Conservation (phyloP, 192 early-diverging fungal species). For the Umbelopsis sp. region DNA sequence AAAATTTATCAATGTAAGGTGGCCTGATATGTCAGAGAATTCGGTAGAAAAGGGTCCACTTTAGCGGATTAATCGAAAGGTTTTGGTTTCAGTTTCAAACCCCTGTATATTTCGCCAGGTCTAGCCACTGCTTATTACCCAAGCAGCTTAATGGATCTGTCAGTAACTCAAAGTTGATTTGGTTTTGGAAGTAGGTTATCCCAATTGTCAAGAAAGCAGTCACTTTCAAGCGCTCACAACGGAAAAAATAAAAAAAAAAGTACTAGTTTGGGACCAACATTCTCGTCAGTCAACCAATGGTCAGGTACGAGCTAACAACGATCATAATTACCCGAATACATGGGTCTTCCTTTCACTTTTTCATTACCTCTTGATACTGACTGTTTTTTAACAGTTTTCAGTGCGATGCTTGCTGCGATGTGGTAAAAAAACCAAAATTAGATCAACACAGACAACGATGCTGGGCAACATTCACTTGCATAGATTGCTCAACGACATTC, state of each 20-base stretch:
- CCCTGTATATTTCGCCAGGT: too few relatives aligned
- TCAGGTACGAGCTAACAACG: background rate
- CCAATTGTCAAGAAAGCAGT: background rate
- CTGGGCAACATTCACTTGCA: slow-evolving; percentile 84
- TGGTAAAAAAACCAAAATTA: slow-evolving; percentile 94
- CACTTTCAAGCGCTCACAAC: background rate
- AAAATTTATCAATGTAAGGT: too few relatives aligned
- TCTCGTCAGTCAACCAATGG: background rate
- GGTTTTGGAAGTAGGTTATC: background rate
- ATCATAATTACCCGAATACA: too few relatives aligned
- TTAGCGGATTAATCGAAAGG: too few relatives aligned
- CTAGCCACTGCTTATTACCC: too few relatives aligned
- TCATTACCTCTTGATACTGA: background rate
- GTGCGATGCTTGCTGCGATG: slow-evolving; percentile 77
- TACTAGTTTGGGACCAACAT: background rate
- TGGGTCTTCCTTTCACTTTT: too few relatives aligned
- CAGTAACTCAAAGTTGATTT: too few relatives aligned
- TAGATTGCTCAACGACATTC: slow-evolving; percentile 91
- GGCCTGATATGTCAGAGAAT: too few relatives aligned
- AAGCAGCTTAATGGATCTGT: too few relatives aligned
- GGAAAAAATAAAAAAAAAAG: slow-evolving; percentile 7
- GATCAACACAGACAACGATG: slow-evolving; percentile 86
- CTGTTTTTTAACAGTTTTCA: slow-evolving; percentile 28
- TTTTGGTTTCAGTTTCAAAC: too few relatives aligned
- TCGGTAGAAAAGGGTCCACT: too few relatives aligned